phyloP scores from a whole-genome alignment of 2,329 filamentous ascomycete genomes.

The Cytospora mali region DNA sequence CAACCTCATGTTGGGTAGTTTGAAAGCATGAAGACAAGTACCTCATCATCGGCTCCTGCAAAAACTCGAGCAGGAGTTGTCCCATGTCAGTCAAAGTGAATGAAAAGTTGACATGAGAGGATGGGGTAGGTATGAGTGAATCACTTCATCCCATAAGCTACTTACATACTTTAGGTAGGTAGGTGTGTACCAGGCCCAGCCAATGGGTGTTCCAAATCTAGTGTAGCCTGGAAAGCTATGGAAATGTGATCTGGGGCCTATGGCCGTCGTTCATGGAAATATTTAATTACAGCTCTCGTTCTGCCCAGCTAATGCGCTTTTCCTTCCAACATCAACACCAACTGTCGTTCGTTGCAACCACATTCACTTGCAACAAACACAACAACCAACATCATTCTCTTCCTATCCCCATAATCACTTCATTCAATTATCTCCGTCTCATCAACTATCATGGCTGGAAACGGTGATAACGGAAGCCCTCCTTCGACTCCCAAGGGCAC shows the following conservation, averaged over 20 bases:
- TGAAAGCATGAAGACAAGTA: too few relatives aligned
- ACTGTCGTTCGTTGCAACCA: neutral
- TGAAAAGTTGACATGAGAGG: too few relatives aligned
- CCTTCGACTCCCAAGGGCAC: conserved; percentile 12
- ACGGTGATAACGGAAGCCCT: conserved; percentile 7
- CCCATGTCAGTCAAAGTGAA: neutral
- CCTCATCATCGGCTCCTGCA: too few relatives aligned
- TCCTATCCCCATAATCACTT: neutral
- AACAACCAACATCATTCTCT: neutral
- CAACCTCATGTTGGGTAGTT: too few relatives aligned
- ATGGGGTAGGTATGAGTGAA: too few relatives aligned
- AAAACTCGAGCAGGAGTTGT: neutral
- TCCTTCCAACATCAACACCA: neutral
- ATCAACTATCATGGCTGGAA: neutral
- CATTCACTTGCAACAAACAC: neutral
- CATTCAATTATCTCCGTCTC: neutral
- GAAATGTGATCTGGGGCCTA: neutral
- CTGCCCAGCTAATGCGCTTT: neutral
- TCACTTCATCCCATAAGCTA: neutral
- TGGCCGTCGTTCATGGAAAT: neutral
- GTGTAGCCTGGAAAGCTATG: neutral
- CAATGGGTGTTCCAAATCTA: neutral
- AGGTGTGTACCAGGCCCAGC: neutral
- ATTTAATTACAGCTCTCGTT: neutral
- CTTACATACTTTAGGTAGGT: too few relatives aligned